Evolutionary conservation across 2,329 filamentous ascomycete species (phyloP), one percentile per base, ranked within the genome.

Genomic region (Mollisiaceae sp.): DNA sequence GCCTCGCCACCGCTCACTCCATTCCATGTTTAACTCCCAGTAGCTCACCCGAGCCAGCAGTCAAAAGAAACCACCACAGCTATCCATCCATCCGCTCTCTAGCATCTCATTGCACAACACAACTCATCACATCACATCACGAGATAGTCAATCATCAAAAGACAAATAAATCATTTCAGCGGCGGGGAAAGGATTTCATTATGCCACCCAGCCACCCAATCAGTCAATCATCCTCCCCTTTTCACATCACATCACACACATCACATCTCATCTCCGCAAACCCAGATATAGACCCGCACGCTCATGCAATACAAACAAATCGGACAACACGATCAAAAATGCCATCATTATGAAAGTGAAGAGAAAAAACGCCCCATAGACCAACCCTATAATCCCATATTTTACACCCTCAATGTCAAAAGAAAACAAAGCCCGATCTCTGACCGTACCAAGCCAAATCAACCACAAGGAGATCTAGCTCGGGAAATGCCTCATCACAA

Each of bases 401-500:
- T 66, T 60, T 66, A 66, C 64, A 54, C 52, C 58, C 57, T n/a
- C 38, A 56, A 43, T 43, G 52, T 22, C 43, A 60, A 50, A 20
- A 32, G 36, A 47, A 50, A 47, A 47, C 4, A 43, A n/a, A n/a
- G n/a, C n/a, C 15, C 35, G n/a, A 20, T 47, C 20, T 43, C 43
- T 57, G 50, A 54, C 24, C 50, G 50, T 18, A n/a, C 20, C 45
- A 54, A 54, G 24, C 50, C 50, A 54, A 54, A 54, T 54, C 50
- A 32, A 54, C 60, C 50, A 47, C 32, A 50, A 27, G 54, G 52
- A 58, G 59, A 62, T 65, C 59, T 62, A 59, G 59, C 50, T 56
- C 47, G 39, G 22, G 59, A 64, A 57, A 64, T 64, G 57, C 60
- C 45, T 63, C 45, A 60, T 65, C 55, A 59, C 52, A 62, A 59